phyloP scores from a whole-genome alignment of 176 grass and related monocot genomes.

The Zea mays region Zm-B73-REFERENCE-NAM-5.0 NC_050096.1:30562501-30563000 shows the following conservation, averaged over 20 bases:
- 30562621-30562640: conserved; percentile 57
- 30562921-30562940: too few species aligned
- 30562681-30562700: conserved; percentile 51
- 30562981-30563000: too few species aligned
- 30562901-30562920: too few species aligned
- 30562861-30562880: not conserved
- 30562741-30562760: conserved; percentile 41
- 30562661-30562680: conserved; percentile 46
- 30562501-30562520: conserved; percentile 49
- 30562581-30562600: conserved; percentile 48
- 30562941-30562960: too few species aligned
- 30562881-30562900: too few species aligned
- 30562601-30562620: conserved; percentile 49
- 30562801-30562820: conserved; percentile 27
- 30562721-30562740: conserved; percentile 32
- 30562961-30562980: too few species aligned
- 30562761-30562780: conserved; percentile 40
- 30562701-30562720: conserved; percentile 36
- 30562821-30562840: not conserved
- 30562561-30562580: conserved; percentile 52
- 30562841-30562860: not conserved
- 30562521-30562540: conserved; percentile 33
- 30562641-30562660: conserved; percentile 58
- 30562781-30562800: conserved; percentile 40
- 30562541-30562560: conserved; percentile 39